Base-by-base conservation (phyloP, 495 filamentous ascomycete genomes). In the Xylaria palmicola region DNA sequence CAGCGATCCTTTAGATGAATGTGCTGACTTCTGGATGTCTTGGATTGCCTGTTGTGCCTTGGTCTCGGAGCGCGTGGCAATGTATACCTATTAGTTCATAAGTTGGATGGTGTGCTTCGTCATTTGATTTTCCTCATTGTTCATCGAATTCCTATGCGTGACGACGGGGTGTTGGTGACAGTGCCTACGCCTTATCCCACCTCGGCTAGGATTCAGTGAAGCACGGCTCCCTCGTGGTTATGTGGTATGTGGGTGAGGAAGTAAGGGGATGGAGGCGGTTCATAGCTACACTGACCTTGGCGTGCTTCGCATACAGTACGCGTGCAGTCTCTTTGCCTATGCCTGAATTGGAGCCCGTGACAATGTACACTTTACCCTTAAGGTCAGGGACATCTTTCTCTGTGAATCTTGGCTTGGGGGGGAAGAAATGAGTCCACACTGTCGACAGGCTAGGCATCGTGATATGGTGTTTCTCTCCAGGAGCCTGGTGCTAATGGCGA, bases 271-370 rank as follows among this genome's bases (percentile, higher is more conserved):
- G 5, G 10, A 30, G 32, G n/a, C 5, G 19, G 13, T 30, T 6
- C 4, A 30, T 29, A 30, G 26, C 47, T 50, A 30, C 26, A 50
- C 47, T 26, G 32, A 52, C 49, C 51, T 68, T 71, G 39, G 71
- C 79, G 44, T 74, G 72, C 39, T 69, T 65, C 24, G 57, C 20
- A 56, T 75, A 78, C 22, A 79, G 74, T 22, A 76, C 69, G 39
- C 50, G 64, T 34, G 71, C 55, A 4, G 78, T 64, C 62, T 76
- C 70, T 26, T 64, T 65, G 6, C 77, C 77, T 22, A 80, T 67
- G 39, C 79, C 79, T 8, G 75, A 57, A 37, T 78, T 79, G 20
- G 71, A 71, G 26, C 82, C 82, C 24, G 58, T 76, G 63, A 48
- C 65, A 17, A 66, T 70, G 24, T 63, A 67, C 3, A 76, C 68